Evolutionary conservation across 768 basidiomycete genomes (phyloP), one percentile per base, ranked within the genome.

Genomic region (Leccinum fibrillosum): DNA sequence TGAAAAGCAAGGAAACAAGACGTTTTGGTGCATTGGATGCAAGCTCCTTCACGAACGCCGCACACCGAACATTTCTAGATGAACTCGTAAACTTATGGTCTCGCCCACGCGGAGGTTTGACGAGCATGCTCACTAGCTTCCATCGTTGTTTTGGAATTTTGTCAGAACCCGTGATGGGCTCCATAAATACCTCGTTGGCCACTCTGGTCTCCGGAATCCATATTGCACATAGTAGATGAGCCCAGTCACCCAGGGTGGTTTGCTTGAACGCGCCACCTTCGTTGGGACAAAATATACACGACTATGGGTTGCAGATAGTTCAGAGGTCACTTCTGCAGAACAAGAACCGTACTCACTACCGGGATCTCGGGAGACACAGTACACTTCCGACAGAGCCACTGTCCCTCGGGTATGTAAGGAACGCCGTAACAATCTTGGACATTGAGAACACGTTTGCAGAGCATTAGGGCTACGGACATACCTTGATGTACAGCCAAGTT

Each of bases 401-500:
- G 97, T 1, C 97, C 97, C 76, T 99, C 97, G 0, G 97, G 97
- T 58, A 99, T 98, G 69, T 99, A 99, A 11, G 97, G 97, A 2
- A 99, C 94, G 19, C 97, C 97, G 67, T 99, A 99, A 68, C 97
- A 99, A 70, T 99, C 97, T 97, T 62, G 3, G 34, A 45, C n/a
- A 8, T 35, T 68, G 58, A 66, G 60, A 28, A 52, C 19, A 53
- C 39, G 30, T 44, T n/a, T 28, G 17, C 44, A 53, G 49, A 51
- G 17, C 7, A 8, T 17, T 4, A 15, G 15, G 51, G 11, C 37
- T 26, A 17, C 3, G 37, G n/a, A 64, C 82, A 54, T 59, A 91
- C 95, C 95, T 82, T 99, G 97, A 77, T 99, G 97, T n/a, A 99
- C 97, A 10, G 97, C 97, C 26, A 99, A 77, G 73, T 98, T 98